phyloP scores from a whole-genome alignment of 768 basidiomycete genomes.

The Tulasnella sp. region DNA sequence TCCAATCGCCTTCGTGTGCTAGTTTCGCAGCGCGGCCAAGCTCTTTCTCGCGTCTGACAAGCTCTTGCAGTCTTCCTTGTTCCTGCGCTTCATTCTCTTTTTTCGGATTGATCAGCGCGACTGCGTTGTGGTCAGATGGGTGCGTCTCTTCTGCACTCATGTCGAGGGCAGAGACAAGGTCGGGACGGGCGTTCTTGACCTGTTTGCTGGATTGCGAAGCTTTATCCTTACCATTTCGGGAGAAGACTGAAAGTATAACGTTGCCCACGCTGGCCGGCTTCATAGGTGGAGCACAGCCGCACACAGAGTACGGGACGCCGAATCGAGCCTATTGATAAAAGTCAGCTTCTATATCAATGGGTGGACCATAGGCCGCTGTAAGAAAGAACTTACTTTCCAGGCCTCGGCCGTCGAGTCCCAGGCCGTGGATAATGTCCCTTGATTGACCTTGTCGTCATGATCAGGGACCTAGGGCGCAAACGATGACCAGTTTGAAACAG shows the following conservation, averaged over 20 bases:
- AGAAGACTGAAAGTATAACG: constrained; percentile 4
- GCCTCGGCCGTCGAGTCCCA: constrained; percentile 4
- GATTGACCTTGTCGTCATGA: constrained; percentile 18
- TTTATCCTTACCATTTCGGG: constrained; percentile 6
- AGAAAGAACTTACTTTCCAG: not conserved
- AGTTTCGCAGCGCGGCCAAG: not conserved
- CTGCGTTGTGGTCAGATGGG: constrained; percentile 17
- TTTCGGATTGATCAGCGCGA: not conserved
- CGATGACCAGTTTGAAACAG: not conserved
- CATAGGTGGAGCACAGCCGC: constrained; percentile 41
- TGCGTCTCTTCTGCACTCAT: constrained; percentile 18
- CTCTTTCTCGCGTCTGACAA: not conserved
- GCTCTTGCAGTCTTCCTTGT: not conserved
- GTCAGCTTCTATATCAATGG: not conserved
- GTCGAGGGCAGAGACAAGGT: constrained; percentile 16
- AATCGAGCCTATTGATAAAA: constrained; percentile 32
- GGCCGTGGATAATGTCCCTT: not conserved
- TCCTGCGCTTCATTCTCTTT: not conserved
- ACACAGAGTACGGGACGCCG: constrained; percentile 42
- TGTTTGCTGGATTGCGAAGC: not conserved
- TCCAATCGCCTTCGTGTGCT: too few relatives aligned
- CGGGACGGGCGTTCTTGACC: constrained; percentile 17
- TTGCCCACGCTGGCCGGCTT: not conserved
- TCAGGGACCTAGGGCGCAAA: constrained; percentile 5
- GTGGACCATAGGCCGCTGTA: not conserved